These are phyloP conservation scores for Coprinopsis marcescibilis DNA, from an alignment of 768 basidiomycete species.

Conservation along the genomic window DNA sequence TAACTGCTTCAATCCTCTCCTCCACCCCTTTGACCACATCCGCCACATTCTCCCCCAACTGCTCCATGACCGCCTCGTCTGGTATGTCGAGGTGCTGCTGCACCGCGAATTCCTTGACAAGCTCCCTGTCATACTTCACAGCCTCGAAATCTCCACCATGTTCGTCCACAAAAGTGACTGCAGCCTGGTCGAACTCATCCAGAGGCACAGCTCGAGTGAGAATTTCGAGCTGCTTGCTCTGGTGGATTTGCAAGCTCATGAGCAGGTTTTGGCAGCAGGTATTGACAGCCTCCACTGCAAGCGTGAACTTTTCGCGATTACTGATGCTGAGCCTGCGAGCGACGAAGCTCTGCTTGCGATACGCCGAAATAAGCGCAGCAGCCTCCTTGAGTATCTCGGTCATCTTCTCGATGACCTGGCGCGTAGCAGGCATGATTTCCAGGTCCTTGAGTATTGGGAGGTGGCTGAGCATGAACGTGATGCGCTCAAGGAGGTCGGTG, in stretches of 20 bases:
- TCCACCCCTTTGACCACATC: slow-evolving; percentile 29
- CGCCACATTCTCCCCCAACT: slow-evolving; percentile 29
- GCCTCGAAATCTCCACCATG: slow-evolving; percentile 32
- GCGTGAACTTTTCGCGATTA: slow-evolving; percentile 32
- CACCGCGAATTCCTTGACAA: slow-evolving; percentile 33
- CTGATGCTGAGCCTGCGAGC: slow-evolving; percentile 32
- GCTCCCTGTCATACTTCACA: slow-evolving; percentile 28
- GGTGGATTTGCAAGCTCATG: slow-evolving; percentile 37
- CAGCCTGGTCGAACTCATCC: slow-evolving; percentile 32
- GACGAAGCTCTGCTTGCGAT: slow-evolving; percentile 30
- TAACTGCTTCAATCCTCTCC: slow-evolving; percentile 23
- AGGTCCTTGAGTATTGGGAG: slow-evolving; percentile 28
- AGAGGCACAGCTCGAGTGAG: slow-evolving; percentile 31
- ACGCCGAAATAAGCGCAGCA: slow-evolving; percentile 32
- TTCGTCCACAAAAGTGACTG: slow-evolving; percentile 26
- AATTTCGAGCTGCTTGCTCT: slow-evolving; percentile 31
- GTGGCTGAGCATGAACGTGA: slow-evolving; percentile 37
- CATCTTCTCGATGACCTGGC: slow-evolving; percentile 33
- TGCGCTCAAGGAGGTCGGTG: slow-evolving; percentile 34
- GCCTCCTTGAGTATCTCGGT: slow-evolving; percentile 32
- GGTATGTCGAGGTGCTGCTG: slow-evolving; percentile 29
- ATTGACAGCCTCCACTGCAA: slow-evolving; percentile 26
- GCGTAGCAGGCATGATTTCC: slow-evolving; percentile 27
- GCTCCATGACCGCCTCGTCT: slow-evolving; percentile 36
- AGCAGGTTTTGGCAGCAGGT: slow-evolving; percentile 31